Evolutionary conservation across 495 filamentous ascomycete species (phyloP).

Genomic region (Lophiotrema nucula): DNA sequence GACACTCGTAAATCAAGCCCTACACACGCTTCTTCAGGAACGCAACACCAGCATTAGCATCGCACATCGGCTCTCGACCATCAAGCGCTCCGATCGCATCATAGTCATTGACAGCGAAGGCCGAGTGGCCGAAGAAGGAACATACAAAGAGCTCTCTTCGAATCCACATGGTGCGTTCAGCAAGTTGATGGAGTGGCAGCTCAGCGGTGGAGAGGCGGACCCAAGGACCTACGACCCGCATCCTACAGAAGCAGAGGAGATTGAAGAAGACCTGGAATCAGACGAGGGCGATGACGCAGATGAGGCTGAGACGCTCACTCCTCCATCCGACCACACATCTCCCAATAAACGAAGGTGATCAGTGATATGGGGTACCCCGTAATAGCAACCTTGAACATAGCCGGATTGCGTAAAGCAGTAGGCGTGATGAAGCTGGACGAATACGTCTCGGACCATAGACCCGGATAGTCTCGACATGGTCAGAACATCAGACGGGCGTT

Average conservation of each 20-base stretch:
- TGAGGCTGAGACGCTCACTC: too few species aligned
- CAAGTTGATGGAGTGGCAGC: constrained; percentile 98
- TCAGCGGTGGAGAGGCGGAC: constrained; percentile 61
- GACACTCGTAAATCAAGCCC: constrained; percentile 87
- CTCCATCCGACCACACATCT: too few species aligned
- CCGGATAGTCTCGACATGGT: too few species aligned
- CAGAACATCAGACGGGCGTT: too few species aligned
- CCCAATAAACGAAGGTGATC: too few species aligned
- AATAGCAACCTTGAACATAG: too few species aligned
- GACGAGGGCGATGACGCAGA: constrained; percentile 31
- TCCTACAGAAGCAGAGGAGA: constrained; percentile 44
- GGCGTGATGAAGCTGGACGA: too few species aligned
- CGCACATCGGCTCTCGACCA: constrained; percentile 90
- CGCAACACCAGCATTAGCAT: constrained; percentile 96
- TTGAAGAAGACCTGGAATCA: constrained; percentile 34
- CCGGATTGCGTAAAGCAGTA: too few species aligned
- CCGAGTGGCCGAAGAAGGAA: constrained; percentile 83
- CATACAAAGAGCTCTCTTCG: constrained; percentile 70
- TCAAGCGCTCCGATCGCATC: constrained; percentile 90
- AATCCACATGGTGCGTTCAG: constrained; percentile 79
- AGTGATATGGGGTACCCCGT: too few species aligned
- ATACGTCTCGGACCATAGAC: too few species aligned
- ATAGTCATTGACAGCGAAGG: constrained; percentile 84
- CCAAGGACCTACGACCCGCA: constrained; percentile 5
- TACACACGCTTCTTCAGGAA: constrained; percentile 74